Conservation (phyloP, 2,329 filamentous ascomycete species). For the Aspergillus quadrilineatus region DNA sequence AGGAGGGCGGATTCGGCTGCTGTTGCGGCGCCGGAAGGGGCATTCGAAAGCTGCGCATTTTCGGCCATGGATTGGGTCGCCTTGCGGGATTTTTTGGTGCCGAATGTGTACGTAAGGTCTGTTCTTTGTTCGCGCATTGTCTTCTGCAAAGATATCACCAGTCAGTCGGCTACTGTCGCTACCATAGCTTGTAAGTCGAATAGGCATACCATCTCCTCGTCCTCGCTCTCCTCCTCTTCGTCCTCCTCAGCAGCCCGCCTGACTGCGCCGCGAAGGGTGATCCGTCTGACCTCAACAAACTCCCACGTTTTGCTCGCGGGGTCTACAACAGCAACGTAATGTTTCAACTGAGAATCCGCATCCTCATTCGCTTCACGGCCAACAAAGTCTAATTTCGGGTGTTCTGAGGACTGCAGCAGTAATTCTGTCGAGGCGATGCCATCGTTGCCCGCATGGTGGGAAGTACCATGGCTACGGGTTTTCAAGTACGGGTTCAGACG, state of each 20-base stretch:
- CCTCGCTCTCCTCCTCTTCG: slow-evolving; percentile 29
- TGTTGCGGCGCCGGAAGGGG: slow-evolving; percentile 34
- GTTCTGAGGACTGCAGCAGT: slow-evolving; percentile 61
- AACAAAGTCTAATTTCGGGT: slow-evolving; percentile 60
- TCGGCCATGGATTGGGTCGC: slow-evolving; percentile 48
- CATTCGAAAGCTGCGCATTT: slow-evolving; percentile 47
- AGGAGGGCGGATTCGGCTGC: slow-evolving; percentile 46
- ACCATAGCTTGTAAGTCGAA: not conserved
- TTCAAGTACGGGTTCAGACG: slow-evolving; percentile 47
- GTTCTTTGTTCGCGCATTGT: slow-evolving; percentile 41
- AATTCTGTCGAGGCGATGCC: slow-evolving; percentile 49
- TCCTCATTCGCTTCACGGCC: slow-evolving; percentile 52
- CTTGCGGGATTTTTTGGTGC: slow-evolving; percentile 52
- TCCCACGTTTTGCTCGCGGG: slow-evolving; percentile 53
- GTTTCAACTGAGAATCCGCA: slow-evolving; percentile 54
- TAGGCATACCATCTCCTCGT: slow-evolving; percentile 30
- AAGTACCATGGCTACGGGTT: slow-evolving; percentile 45
- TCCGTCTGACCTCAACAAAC: slow-evolving; percentile 54
- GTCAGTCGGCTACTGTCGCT: not conserved
- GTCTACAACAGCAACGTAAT: slow-evolving; percentile 63
- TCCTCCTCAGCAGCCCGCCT: slow-evolving; percentile 32
- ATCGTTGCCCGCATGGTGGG: slow-evolving; percentile 32
- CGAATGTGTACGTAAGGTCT: slow-evolving; percentile 50
- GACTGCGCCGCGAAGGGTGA: slow-evolving; percentile 54
- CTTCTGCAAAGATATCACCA: slow-evolving; percentile 24